Evolutionary conservation across 306 rosid species (phyloP), one percentile per base, ranked within the genome.

Genomic region (Quercus rubra): DNA sequence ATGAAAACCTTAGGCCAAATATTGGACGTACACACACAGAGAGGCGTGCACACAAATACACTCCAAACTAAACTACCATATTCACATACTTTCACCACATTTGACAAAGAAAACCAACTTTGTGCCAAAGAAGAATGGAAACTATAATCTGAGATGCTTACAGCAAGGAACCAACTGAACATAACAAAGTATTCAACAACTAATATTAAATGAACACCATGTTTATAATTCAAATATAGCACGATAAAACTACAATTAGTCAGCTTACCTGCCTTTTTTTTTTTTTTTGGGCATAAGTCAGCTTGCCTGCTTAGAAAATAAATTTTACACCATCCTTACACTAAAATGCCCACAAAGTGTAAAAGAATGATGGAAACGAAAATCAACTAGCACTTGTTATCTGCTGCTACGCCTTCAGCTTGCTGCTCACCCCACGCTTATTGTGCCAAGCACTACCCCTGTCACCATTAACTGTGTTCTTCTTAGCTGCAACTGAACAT

Each of bases 401-500:
- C 74, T 38, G 74, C 75, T 31, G 57, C 90, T 91, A 94, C 1
- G 96, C 93, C 87, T 90, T 92, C 61, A 90, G 81, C 87, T 95
- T 95, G 67, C 94, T 85, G 23, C 92, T 86, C 76, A 87, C 76
- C 55, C 92, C 90, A 5, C 91, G 87, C 81, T 88, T 92, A 76
- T 41, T 82, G 59, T 88, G 88, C 98, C 98, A 91, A 82, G 85
- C 83, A 23, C 89, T 74, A 76, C 23, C 81, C 70, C 77, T 75
- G 21, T 87, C 91, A 6, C 89, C 83, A 31, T 80, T 82, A 72
- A 64, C 85, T 3, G 93, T 84, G 82, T 73, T 90, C 84, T 92
- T 95, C 90, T 95, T 92, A 59, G 98, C 95, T 19, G 92, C 96
- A 80, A 91, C 92, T 27, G 94, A 82, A 79, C 99, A 95, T 51